A percentile compares a stretch with the other conserved stretches of the same genome.
phyloP scores from a whole-genome alignment of 345 rosid genomes.

The Gossypium bickii region DNA sequence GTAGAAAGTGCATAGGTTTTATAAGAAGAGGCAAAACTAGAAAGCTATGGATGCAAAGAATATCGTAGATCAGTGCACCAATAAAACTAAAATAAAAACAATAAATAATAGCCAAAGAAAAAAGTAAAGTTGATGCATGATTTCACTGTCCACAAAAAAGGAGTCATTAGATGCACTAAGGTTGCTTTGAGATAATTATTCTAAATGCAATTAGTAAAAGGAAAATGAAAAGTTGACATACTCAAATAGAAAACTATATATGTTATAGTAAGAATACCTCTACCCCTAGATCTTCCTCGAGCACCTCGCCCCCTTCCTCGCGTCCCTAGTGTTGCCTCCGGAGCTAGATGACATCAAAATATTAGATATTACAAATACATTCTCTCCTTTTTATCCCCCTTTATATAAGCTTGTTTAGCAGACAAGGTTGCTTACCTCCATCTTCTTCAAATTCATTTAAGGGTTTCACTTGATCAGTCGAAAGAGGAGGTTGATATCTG shows the following conservation, averaged over 20 bases:
- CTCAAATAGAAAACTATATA: not conserved
- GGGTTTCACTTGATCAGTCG: slow-evolving; percentile 34
- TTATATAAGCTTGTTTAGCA: not conserved
- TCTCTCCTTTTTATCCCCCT: not conserved
- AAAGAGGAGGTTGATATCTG: slow-evolving; percentile 37
- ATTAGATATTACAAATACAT: not conserved
- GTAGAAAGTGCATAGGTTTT: not conserved
- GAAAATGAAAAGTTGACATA: not conserved
- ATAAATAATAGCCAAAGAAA: not conserved
- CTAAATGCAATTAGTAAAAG: not conserved
- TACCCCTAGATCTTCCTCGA: slow-evolving; percentile 32
- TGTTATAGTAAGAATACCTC: slow-evolving; percentile 24
- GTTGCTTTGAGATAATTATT: slow-evolving; percentile 1
- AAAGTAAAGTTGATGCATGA: not conserved
- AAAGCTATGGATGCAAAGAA: not conserved
- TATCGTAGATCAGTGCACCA: not conserved
- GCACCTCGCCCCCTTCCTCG: slow-evolving; percentile 29
- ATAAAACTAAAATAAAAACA: not conserved
- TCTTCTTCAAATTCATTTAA: slow-evolving; percentile 32
- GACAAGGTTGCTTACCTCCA: slow-evolving; percentile 20
- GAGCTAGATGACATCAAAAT: not conserved
- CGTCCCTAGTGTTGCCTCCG: slow-evolving; percentile 23
- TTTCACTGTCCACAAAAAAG: not conserved
- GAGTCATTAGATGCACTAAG: not conserved
- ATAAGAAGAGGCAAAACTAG: not conserved